Percentiles rank a stretch among this genome's conserved stretches.
phyloP scores from a whole-genome alignment of 2,329 filamentous ascomycete genomes.

The Fulvia fulva region DNA sequence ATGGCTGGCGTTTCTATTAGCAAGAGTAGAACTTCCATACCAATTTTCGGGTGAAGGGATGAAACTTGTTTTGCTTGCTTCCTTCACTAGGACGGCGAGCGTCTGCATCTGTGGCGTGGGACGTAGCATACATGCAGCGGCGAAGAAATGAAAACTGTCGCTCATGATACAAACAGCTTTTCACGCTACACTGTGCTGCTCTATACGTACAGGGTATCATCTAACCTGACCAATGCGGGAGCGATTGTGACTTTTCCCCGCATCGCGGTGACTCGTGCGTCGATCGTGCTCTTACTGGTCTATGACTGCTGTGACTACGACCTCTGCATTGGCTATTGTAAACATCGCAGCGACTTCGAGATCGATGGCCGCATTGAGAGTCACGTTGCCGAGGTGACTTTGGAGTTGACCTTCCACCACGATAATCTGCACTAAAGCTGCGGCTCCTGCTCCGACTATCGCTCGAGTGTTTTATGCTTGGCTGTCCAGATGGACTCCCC shows the following conservation, averaged over 20 bases:
- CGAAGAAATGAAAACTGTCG: neutral
- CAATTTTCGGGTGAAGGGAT: neutral
- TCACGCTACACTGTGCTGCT: neutral
- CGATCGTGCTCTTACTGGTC: neutral
- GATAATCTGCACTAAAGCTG: constrained; percentile 25
- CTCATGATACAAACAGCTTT: neutral
- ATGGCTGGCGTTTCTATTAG: constrained; percentile 10
- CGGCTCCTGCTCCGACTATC: constrained; percentile 22
- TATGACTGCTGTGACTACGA: neutral
- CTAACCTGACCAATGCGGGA: no score
- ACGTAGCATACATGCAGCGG: neutral
- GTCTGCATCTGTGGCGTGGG: neutral
- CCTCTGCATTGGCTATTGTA: neutral
- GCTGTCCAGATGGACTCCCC: neutral
- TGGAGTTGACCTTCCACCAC: constrained; percentile 23
- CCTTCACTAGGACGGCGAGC: neutral
- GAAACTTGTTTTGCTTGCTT: neutral
- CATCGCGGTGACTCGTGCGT: neutral
- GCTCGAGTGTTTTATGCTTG: constrained; percentile 18
- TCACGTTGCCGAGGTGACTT: neutral
- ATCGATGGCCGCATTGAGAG: neutral
- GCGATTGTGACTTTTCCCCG: no score
- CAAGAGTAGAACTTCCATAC: constrained; percentile 1
- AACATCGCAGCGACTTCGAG: neutral
- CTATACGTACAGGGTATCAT: neutral